phyloP scores from a whole-genome alignment of 352 stramenopile genomes.

The Globisporangium megalacanthum region DNA sequence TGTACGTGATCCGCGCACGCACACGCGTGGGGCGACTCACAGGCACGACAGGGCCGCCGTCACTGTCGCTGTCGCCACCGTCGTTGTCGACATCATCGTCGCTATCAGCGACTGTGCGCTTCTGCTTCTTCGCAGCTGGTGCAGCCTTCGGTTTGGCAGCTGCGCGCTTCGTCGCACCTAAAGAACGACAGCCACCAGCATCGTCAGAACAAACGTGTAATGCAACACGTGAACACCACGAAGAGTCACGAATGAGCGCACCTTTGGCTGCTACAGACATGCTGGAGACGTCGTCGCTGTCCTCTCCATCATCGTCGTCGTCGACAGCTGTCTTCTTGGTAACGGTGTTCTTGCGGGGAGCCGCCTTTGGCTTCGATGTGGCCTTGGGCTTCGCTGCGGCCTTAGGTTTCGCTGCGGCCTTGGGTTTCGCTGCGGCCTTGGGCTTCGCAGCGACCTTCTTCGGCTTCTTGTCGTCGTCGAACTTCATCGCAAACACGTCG shows the following conservation, averaged over 20 bases:
- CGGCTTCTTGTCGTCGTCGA: slow-evolving; percentile 15
- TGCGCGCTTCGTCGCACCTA: slow-evolving; percentile 7
- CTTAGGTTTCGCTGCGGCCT: slow-evolving; percentile 13
- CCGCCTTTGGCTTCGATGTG: slow-evolving; percentile 14
- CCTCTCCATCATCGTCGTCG: slow-evolving; percentile 13
- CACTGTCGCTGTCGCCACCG: slow-evolving; percentile 2
- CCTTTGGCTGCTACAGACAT: slow-evolving; percentile 23
- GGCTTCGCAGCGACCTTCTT: slow-evolving; percentile 37
- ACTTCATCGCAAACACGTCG: slow-evolving; percentile 65
- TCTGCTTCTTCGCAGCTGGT: slow-evolving; percentile 32
- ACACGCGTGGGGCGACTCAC: slow-evolving; percentile 29
- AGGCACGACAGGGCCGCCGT: slow-evolving; percentile 9
- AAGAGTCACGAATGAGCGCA: background rate
- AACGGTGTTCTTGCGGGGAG: background rate
- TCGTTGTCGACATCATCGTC: slow-evolving; percentile 18
- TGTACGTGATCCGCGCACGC: slow-evolving; percentile 47
- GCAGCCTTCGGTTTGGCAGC: slow-evolving; percentile 11
- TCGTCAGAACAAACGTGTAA: background rate
- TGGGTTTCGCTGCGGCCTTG: slow-evolving; percentile 19
- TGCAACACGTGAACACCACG: background rate
- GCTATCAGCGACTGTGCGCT: slow-evolving; percentile 10
- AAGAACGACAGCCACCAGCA: background rate
- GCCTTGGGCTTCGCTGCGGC: slow-evolving; percentile 14
- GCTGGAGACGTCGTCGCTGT: slow-evolving; percentile 11
- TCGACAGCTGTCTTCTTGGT: slow-evolving; percentile 9